These are phyloP conservation scores for Leptographium wingfieldii DNA, from an alignment of 2,329 filamentous ascomycete species.

Conservation along the genomic window DNA sequence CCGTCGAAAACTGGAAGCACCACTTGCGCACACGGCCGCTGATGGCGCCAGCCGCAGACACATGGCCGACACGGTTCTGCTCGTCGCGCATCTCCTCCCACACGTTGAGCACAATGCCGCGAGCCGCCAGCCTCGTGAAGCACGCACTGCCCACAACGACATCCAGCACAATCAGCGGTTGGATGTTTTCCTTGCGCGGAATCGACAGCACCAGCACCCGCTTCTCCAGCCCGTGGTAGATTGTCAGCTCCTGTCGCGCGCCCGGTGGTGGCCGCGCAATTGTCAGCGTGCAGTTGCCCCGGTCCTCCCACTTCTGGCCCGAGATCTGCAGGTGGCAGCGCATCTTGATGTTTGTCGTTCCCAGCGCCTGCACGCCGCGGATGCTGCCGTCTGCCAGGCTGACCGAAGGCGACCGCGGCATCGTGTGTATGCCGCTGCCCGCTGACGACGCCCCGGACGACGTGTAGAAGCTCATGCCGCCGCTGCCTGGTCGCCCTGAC, in stretches of 20 bases:
- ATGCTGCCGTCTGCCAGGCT: conserved; percentile 37
- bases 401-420: conserved; percentile 45
- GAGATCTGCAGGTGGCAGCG: conserved; percentile 70
- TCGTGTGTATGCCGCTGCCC: conserved; percentile 28
- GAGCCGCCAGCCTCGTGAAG: conserved; percentile 71
- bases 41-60: conserved; percentile 36
- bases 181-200: conserved; percentile 44
- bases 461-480: conserved; percentile 47
- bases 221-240: conserved; percentile 63
- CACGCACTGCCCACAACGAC: conserved; percentile 74
- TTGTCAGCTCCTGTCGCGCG: conserved; percentile 44
- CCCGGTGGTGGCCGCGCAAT: conserved; percentile 64
- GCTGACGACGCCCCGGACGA: conserved; percentile 39
- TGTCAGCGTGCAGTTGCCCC: conserved; percentile 71
- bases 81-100: conserved; percentile 65
- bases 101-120: conserved; percentile 79
- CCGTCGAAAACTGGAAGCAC: conserved; percentile 48
- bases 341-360: conserved; percentile 72
- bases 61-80: conserved; percentile 40
- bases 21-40: conserved; percentile 47
- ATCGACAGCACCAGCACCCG: conserved; percentile 68
- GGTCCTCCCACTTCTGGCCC: conserved; percentile 76
- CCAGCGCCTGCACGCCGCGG: conserved; percentile 41
- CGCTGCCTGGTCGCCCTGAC: conserved; percentile 35
- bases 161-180: conserved; percentile 59